Evolutionary conservation across 148 eudicot species (phyloP), one percentile per base, ranked within the genome.

Genomic region (Silene uniflora): DNA sequence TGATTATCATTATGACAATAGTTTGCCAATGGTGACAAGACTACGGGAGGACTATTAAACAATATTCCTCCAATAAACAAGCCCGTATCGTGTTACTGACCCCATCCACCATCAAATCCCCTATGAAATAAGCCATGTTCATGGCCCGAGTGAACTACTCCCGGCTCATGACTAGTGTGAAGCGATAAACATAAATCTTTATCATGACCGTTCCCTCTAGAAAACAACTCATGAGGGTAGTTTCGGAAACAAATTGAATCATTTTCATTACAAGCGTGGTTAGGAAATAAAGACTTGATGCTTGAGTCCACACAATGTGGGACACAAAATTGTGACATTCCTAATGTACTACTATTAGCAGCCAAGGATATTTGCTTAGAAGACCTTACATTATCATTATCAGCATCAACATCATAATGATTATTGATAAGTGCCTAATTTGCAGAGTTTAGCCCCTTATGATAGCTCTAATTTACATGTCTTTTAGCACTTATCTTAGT

Each of bases 171-270:
- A n/a, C 75, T 25, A 17, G 76, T 82, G 7, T 82, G 85, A 12
- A 82, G 73, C 3, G 85, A 82, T 73, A 82, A 59, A 24, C 85
- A 78, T 32, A 82, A 77, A 79, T 82, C 85, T 66, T 73, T 65
- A 14, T 44, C 56, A 23, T 78, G 72, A 39, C 6, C 9, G 21
- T 21, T 55, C 22, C 68, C 68, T 22, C 80, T 62, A 18, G 75
- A 62, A 12, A 77, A 61, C 5, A 78, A 35, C 11, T 66, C 80
- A 62, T 69, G 72, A 24, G 81, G 76, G 70, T 82, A 78, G 18
- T 68, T 78, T 42, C 70, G 83, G 16, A 74, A 82, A 67, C 73
- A 65, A 13, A 82, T 42, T 7, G 73, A 35, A 44, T 44, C 47
- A 18, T 73, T 23, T 18, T 71, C 83, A 13, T 55, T 44, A 55